phyloP scores from a whole-genome alignment of 345 rosid genomes.

The Salix viminalis region DNA sequence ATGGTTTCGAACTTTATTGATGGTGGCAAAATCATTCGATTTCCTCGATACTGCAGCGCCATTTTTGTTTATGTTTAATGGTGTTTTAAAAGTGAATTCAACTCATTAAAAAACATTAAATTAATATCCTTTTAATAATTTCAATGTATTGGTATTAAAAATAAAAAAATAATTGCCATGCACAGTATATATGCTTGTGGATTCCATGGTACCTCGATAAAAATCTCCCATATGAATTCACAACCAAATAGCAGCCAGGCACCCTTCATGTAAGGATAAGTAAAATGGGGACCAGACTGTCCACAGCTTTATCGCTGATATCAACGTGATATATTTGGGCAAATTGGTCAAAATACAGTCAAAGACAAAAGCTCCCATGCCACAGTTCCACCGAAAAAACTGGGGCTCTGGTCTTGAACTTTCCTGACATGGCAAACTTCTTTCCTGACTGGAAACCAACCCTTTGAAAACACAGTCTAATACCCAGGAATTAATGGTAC shows the following conservation, averaged over 20 bases:
- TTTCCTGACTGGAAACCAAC: too few species aligned
- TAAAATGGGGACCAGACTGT: not conserved
- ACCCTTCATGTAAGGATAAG: not conserved
- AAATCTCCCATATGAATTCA: not conserved
- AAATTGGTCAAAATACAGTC: not conserved
- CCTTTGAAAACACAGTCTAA: not conserved
- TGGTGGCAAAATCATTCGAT: too few species aligned
- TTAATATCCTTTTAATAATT: too few species aligned
- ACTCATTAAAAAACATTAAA: too few species aligned
- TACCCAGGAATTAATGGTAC: not conserved
- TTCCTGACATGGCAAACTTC: not conserved
- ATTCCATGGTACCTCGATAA: not conserved
- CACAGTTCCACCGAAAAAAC: not conserved
- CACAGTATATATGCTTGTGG: not conserved
- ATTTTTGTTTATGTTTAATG: too few species aligned
- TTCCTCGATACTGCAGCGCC: too few species aligned
- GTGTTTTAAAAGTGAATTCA: too few species aligned
- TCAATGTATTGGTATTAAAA: too few species aligned
- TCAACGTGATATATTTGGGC: not conserved
- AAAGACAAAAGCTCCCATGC: too few species aligned
- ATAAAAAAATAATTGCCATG: too few species aligned
- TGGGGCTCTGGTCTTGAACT: not conserved
- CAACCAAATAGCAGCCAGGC: not conserved
- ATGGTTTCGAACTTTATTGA: too few species aligned
- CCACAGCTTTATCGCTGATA: not conserved